Evolutionary conservation across 2,329 filamentous ascomycete species (phyloP), one percentile per base, ranked within the genome.

Genomic region (Monosporascus sp.): DNA sequence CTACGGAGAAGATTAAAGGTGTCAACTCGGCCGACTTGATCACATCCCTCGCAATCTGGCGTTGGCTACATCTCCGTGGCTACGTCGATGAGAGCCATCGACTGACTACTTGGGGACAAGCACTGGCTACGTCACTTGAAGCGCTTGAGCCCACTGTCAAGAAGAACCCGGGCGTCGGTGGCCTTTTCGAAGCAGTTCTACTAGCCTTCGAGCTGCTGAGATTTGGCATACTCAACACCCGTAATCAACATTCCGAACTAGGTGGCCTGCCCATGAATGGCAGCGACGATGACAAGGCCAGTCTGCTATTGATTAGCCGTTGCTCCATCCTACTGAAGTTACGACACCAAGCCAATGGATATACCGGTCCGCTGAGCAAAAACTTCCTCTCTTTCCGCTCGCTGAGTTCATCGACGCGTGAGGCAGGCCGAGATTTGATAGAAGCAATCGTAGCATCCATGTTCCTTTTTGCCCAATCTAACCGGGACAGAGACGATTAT

Each of bases 281-380:
- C 44, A 73, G 69, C 67, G 88, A 88, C 4, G 84, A 89, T 41
- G 91, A 96, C 60, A 91, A 89, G 68, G 79, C 82, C 34, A 87
- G 87, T 64, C 85, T 91, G 45, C 80, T 94, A 52, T 80, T 99
- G 45, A 85, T 97, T 63, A 94, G 91, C 61, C 87, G 94, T 40
- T 87, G 92, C 56, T 90, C 92, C 16, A 91, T 89, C 51, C 77
- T 97, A 54, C 82, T 91, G 50, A 90, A 88, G 65, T 78, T 97
- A 57, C 84, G 86, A 34, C 94, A 99, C 69, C 83, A 90, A 62
- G 80, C 82, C 3, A 92, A 93, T 61, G 94, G 94, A 31, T 99
- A 97, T 71, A 97, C 93, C 2, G 94, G 94, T 1, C 93, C 94
- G 1, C 80, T 99, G 1, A 96, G 91, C 76, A 87, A 94, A 70